These are phyloP conservation scores for Colletotrichum endophyticum DNA, from an alignment of 2,329 filamentous ascomycete species.

Conservation along the genomic window DNA sequence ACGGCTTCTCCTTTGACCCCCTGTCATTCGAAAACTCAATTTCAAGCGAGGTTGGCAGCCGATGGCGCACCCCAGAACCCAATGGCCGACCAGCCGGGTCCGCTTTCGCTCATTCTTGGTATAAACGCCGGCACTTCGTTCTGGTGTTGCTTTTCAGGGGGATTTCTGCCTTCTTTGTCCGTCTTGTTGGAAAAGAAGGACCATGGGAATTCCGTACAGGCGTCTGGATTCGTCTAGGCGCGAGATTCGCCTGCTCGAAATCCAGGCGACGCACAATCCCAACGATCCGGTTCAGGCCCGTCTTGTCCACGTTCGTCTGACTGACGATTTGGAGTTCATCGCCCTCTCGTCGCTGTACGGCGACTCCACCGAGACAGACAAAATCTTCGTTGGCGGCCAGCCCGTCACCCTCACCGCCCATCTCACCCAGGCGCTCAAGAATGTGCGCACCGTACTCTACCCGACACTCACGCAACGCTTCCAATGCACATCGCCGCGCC, in stretches of 20 bases:
- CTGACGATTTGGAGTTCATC: constrained; percentile 29
- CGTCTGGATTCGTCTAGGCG: constrained; percentile 25
- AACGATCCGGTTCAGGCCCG: constrained; percentile 36
- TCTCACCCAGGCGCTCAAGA: constrained; percentile 32
- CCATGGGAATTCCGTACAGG: constrained; percentile 13
- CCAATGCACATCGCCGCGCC: constrained; percentile 15
- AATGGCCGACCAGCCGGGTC: not conserved
- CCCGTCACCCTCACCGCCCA: constrained; percentile 30
- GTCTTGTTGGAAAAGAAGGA: not conserved
- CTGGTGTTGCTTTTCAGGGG: not conserved
- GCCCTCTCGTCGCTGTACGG: constrained; percentile 34
- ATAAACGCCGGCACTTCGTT: constrained; percentile 20
- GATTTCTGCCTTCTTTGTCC: not conserved
- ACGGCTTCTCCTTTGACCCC: not conserved
- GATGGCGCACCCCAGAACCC: not conserved
- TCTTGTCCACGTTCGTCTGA: constrained; percentile 33
- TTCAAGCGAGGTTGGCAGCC: not conserved
- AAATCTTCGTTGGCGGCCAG: constrained; percentile 31
- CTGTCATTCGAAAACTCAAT: not conserved
- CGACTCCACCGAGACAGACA: constrained; percentile 31
- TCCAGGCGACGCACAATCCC: constrained; percentile 30
- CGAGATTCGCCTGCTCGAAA: constrained; percentile 37
- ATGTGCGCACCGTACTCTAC: constrained; percentile 37
- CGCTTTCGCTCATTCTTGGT: constrained; percentile 17
- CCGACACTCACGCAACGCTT: constrained; percentile 25